Conservation (phyloP, 345 rosid species). For the Gossypium herbaceum region DNA sequence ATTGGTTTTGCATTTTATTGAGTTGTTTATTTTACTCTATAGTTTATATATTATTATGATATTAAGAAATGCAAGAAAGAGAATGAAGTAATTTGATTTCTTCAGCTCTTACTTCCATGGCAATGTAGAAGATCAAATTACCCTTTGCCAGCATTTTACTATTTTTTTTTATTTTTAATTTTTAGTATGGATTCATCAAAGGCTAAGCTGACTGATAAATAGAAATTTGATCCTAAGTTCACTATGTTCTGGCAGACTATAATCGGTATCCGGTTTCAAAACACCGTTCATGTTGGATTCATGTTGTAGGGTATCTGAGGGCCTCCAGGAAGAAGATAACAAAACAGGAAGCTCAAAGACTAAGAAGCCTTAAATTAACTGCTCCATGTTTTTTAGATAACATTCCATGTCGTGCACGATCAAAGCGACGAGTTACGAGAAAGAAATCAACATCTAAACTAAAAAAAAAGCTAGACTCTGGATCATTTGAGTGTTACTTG, state of each 20-base stretch:
- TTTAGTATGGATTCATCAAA: neutral
- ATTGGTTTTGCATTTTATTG: neutral
- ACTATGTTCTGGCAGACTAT: slow-evolving; percentile 27
- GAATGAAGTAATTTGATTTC: neutral
- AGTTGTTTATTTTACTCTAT: neutral
- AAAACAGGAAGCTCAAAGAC: slow-evolving; percentile 10
- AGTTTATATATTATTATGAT: neutral
- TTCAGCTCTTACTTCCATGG: neutral
- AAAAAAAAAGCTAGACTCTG: slow-evolving; percentile 33
- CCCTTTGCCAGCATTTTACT: neutral
- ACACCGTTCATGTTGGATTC: slow-evolving; percentile 76
- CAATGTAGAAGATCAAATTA: neutral
- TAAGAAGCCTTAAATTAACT: slow-evolving; percentile 15
- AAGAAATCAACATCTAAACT: slow-evolving; percentile 28
- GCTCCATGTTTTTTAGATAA: slow-evolving; percentile 47
- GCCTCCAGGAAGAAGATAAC: slow-evolving; percentile 26
- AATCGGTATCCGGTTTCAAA: slow-evolving; percentile 20
- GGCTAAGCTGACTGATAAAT: neutral
- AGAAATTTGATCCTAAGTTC: slow-evolving; percentile 8
- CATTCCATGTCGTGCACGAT: slow-evolving; percentile 37
- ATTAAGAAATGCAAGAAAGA: neutral
- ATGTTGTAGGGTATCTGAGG: slow-evolving; percentile 24
- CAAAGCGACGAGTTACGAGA: slow-evolving; percentile 35
- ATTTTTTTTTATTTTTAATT: neutral
- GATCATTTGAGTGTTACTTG: slow-evolving; percentile 27